Evolutionary conservation across 2,329 filamentous ascomycete genomes (phyloP), one percentile per base, ranked within the genome.

Genomic region (Hypoxylon sp.): DNA sequence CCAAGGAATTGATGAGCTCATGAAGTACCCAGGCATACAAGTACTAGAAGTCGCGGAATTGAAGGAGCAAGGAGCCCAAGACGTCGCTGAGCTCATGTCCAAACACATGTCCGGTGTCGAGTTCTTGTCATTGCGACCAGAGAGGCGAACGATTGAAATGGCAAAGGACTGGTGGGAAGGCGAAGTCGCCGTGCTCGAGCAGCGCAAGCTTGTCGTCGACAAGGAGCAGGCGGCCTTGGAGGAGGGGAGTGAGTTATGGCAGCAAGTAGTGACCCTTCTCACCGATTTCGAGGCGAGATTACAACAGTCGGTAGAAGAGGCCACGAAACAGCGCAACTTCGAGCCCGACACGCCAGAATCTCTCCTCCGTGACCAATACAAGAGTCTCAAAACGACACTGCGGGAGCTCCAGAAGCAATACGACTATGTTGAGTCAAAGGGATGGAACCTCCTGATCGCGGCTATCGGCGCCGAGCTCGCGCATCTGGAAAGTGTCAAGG

Each of bases 391-490:
- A 74, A 73, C 2, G 84, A 89, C 3, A 83, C 46, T 90, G 11
- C 70, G 72, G 0, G 82, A 84, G 2, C 77, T 95, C 3, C 83
- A 88, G 55, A 77, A 81, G 14, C 82, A 84, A 18, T 72, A 89
- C 24, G 78, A 81, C 1, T 73, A 83, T 2, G 89, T 89, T 0
- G 86, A 91, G 64, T 79, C 82, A 1, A 85, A 85, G 60, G 83
- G 84, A 14, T 95, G 92, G 91, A 93, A 90, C 60, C 79, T 94
- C 14, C 81, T 95, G 16, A 88, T 93, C 3, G 91, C 87, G 53
- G 91, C 91, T 9, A 88, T 95, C 32, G 90, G 91, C 0, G 91
- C 92, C 0, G 92, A 93, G 75, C 74, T 91, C 1, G 88, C 90
- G 62, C 89, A 89, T 2, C 89, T 92, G 64, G 80, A 79, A 30